Conservation (phyloP, 2,329 filamentous ascomycete species). For the Drechslerella coelobrocha region DNA sequence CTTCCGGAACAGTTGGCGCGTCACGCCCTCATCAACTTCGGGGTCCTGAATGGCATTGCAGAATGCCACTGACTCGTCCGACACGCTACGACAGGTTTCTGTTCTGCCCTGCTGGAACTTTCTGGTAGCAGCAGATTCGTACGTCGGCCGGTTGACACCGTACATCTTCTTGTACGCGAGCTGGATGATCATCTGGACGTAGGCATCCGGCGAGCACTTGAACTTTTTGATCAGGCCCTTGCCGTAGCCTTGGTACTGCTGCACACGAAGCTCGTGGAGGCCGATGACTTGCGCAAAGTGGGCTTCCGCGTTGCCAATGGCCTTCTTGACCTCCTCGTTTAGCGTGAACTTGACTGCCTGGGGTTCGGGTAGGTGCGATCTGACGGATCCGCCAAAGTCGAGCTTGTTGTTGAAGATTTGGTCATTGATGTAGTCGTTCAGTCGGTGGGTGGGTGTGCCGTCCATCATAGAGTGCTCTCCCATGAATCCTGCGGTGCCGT, state of each 20-base stretch:
- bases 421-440: conserved; percentile 93
- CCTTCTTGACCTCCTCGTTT: conserved; percentile 73
- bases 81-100: conserved; percentile 91
- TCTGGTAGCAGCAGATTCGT: conserved; percentile 92
- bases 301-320: conserved; percentile 77
- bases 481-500: conserved; percentile 95
- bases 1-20: conserved; percentile 77
- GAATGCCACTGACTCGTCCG: conserved; percentile 88
- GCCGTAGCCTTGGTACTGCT: conserved; percentile 96
- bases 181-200: conserved; percentile 98
- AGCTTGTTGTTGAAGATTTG: conserved; percentile 94
- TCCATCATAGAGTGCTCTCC: conserved; percentile 99
- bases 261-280: conserved; percentile 87
- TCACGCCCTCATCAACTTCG: conserved; percentile 68
- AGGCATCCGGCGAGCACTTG: conserved; percentile 96
- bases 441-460: conserved; percentile 92
- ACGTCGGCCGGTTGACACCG: conserved; percentile 95
- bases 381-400: conserved; percentile 79
- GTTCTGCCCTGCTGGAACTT: conserved; percentile 96
- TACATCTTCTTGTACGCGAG: conserved; percentile 99
- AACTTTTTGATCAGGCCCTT: conserved; percentile 99
- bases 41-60: conserved; percentile 84
- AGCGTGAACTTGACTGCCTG: conserved; percentile 78
- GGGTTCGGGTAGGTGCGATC: conserved; percentile 84
- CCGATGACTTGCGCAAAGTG: conserved; percentile 84